Base-by-base conservation (phyloP, 2,329 filamentous ascomycete genomes). In the Stemphylium lycopersici region DNA sequence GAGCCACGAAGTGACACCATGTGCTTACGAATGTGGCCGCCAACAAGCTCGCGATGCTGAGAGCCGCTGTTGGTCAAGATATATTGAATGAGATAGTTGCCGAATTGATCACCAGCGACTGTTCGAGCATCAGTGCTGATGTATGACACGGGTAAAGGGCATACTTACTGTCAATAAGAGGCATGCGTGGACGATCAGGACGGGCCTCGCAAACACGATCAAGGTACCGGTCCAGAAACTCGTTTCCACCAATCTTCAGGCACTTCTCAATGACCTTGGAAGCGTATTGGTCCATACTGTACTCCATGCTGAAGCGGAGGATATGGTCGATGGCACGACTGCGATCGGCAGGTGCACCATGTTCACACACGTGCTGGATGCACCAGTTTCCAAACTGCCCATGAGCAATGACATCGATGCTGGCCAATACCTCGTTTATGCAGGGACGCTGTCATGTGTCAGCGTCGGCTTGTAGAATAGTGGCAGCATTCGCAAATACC, bases 351-450 rank as follows among this genome's bases (percentile, higher is more conserved):
- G 93, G 90, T 52, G 89, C 89, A 45, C 96, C 93, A 72, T 99
- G 95, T 76, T 99, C 95, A 77, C 95, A 99, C 67, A 99, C 92
- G 77, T 99, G 95, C 78, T 99, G 95, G 69, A 99, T 98, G 79
- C 95, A 99, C 95, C 95, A 99, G 75, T 99, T 99, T 51, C 95
- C 95, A 72, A 99, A 99, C 74, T 99, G 95, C 22, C 95, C 95
- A 74, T 97, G 93, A 55, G 95, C 90, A 69, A 99, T 92, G 58
- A 96, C 90, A 77, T 99, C 92, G 67, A 99, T 96, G 73, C 95
- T 97, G 56, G 85, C 86, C 52, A 99, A 85, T 34, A 99, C 95
- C 76, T 99, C 95, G 75, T 96, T 93, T 71, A 99, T 96, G 71
- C 95, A 97, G 40, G 93, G 93, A 56, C 96, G 92, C 93, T 96